phyloP scores from a whole-genome alignment of 345 rosid species.

The Sisymbrium irio region DNA sequence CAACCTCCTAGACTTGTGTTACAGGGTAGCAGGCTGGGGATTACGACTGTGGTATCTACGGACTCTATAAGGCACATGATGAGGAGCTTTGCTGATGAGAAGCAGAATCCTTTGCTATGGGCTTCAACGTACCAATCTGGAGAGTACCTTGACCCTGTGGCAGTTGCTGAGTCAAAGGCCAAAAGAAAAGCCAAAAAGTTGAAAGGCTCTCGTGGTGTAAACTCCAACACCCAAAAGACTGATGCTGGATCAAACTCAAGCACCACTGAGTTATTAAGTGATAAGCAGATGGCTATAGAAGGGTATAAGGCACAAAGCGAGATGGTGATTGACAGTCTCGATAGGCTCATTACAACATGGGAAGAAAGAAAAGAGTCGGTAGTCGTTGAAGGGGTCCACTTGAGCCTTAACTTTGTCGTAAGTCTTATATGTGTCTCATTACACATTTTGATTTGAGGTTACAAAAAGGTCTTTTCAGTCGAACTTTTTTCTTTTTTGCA shows the following conservation, averaged over 20 bases:
- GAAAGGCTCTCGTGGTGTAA: slow-evolving; percentile 50
- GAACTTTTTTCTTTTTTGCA: slow-evolving; percentile 24
- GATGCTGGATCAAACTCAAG: slow-evolving; percentile 41
- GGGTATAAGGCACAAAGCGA: slow-evolving; percentile 99
- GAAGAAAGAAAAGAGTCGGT: slow-evolving; percentile 95
- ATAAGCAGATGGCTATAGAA: slow-evolving; percentile 94
- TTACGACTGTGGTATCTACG: slow-evolving; percentile 94
- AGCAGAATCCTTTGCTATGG: slow-evolving; percentile 95
- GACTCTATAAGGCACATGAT: slow-evolving; percentile 99
- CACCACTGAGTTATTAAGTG: slow-evolving; percentile 52
- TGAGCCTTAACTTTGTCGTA: slow-evolving; percentile 99
- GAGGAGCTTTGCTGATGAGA: slow-evolving; percentile 97
- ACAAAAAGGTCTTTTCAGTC: background rate
- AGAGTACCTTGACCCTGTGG: slow-evolving; percentile 85
- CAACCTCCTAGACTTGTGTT: slow-evolving; percentile 6
- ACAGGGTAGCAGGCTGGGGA: slow-evolving; percentile 79
- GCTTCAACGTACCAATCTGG: slow-evolving; percentile 99
- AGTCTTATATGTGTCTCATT: slow-evolving; percentile 25
- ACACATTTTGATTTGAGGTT: slow-evolving; percentile 4
- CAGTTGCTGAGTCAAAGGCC: slow-evolving; percentile 93
- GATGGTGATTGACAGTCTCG: slow-evolving; percentile 99
- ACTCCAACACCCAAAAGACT: slow-evolving; percentile 37
- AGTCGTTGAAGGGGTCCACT: slow-evolving; percentile 96
- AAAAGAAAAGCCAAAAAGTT: slow-evolving; percentile 69
- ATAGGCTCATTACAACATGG: slow-evolving; percentile 95